Base-by-base conservation (phyloP, 2,329 filamentous ascomycete genomes). In the Aspergillus arachidicola region DNA sequence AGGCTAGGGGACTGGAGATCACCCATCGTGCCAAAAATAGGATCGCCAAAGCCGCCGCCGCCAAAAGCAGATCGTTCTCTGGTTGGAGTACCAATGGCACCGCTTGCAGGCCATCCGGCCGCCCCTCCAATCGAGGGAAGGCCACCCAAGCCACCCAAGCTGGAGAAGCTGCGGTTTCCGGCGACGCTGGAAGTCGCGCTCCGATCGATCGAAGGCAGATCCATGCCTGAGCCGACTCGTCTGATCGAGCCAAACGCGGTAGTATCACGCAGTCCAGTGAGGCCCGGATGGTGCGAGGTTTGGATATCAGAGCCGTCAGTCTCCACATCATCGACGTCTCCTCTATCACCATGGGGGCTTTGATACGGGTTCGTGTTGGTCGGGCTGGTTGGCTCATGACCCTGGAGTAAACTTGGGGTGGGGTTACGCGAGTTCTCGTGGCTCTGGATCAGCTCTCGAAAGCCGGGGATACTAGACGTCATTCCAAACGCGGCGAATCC, bases 331-430 rank as follows among this genome's bases (percentile, higher is more conserved):
- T 88, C 85, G 21, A 86, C 86, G 55, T 92, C 88, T 6, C 82
- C 82, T 51, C 88, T 88, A 30, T 93, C 91, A 43, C 90, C 91
- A 9, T 91, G 88, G 2, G 95, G 95, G 76, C 94, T 98, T 67
- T 94, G 92, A 75, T 95, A 99, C 1, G 95, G 95, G 74, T 99
- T 99, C 3, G 95, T 98, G 72, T 96, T 92, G 0, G 94, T 95
- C 12, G 95, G 95, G 75, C 94, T 98, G 73, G 92, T 87, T 0
- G 91, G 90, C 63, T 93, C 91, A 67, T 89, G 83, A 55, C 80
- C 78, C 58, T 81, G 79, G 55, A 80, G 77, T 58, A 81, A 76
- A 57, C 79, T 81, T 12, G 85, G 84, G 19, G 83, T 84, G 50
- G 85, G 83, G 66, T 87, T 84, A 77, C 84, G 78, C 56, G 84